These are phyloP conservation scores for Botrytis aclada DNA, from an alignment of 2,329 filamentous ascomycete genomes.

Conservation along the genomic window DNA sequence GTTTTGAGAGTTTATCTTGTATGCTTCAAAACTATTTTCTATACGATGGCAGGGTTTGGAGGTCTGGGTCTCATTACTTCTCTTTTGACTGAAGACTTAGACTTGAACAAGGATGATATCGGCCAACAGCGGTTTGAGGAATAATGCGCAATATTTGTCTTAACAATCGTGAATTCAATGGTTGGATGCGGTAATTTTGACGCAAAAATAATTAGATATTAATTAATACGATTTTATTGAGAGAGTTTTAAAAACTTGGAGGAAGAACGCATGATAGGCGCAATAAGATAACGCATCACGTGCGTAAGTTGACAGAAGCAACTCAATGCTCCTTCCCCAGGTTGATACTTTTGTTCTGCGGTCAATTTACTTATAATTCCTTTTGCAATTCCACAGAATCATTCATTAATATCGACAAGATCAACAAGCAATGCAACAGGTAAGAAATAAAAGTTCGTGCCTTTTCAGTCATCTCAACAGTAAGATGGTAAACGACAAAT, in stretches of 20 bases:
- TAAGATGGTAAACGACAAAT: neutral
- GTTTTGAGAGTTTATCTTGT: neutral
- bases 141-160: neutral
- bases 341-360: too few relatives aligned
- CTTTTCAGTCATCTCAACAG: neutral
- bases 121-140: neutral
- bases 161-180: neutral
- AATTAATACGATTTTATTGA: too few relatives aligned
- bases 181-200: neutral
- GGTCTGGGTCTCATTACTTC: neutral
- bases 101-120: neutral
- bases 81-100: neutral
- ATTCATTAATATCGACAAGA: rapidly evolving
- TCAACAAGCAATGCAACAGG: neutral
- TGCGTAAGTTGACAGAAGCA: too few relatives aligned
- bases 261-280: too few relatives aligned
- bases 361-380: too few relatives aligned
- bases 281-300: too few relatives aligned
- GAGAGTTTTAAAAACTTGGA: too few relatives aligned
- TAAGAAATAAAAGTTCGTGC: neutral
- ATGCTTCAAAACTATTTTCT: neutral
- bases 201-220: too few relatives aligned
- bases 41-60: neutral
- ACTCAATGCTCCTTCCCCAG: too few relatives aligned
- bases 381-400: too few relatives aligned